Conservation (phyloP, 1,284 basidiomycete genomes). For the Rhodotorula sp. region DNA sequence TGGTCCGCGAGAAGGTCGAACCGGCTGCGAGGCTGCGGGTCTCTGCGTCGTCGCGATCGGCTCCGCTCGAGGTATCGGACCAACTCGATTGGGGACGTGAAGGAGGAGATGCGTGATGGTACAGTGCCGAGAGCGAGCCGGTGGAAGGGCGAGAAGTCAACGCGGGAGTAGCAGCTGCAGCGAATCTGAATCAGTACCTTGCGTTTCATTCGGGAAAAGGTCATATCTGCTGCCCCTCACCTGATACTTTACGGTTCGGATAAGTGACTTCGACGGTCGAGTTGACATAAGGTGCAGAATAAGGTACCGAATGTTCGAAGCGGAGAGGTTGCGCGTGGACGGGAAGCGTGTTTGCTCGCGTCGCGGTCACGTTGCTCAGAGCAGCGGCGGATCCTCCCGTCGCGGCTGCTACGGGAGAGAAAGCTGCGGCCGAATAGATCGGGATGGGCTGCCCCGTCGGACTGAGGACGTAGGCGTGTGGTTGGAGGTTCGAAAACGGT, state of each 20-base stretch:
- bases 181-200: too few relatives aligned
- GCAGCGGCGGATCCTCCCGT: neutral
- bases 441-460: slow-evolving; percentile 29
- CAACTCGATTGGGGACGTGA: neutral
- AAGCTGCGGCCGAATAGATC: slow-evolving; percentile 14
- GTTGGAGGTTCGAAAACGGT: slow-evolving; percentile 5
- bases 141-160: neutral
- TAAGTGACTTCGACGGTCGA: neutral
- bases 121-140: neutral
- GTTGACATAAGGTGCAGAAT: neutral
- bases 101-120: neutral
- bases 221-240: too few relatives aligned
- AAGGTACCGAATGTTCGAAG: slow-evolving; percentile 14
- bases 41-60: neutral
- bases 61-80: neutral
- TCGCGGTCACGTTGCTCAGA: neutral
- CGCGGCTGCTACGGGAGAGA: neutral
- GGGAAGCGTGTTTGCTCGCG: neutral
- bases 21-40: neutral
- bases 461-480: slow-evolving; percentile 26
- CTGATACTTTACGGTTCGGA: neutral
- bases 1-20: slow-evolving; percentile 1
- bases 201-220: too few relatives aligned
- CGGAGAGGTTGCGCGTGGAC: slow-evolving; percentile 16
- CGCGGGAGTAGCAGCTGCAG: neutral